A percentile compares a stretch with the other conserved stretches of the same genome.
phyloP scores from a whole-genome alignment of 2,329 filamentous ascomycete genomes.

The Fusarium palustre region DNA sequence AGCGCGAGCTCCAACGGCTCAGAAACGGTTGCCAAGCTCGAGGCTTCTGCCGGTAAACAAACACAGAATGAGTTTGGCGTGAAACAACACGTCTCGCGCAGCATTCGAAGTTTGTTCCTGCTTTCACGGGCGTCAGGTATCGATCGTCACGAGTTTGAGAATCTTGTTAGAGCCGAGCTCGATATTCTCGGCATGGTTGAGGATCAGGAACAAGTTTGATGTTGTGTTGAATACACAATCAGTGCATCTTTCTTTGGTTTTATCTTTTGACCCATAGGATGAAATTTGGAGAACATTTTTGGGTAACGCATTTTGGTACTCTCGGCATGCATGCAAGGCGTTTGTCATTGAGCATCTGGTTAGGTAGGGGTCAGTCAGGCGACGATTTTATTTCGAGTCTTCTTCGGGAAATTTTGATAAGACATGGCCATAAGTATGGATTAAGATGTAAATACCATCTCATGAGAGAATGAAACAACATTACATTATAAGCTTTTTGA shows the following conservation, averaged over 20 bases:
- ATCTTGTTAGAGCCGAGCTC: constrained; percentile 76
- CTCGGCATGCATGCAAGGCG: constrained; percentile 42
- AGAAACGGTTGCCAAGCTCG: constrained; percentile 70
- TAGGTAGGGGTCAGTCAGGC: constrained; percentile 9
- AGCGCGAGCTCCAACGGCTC: constrained; percentile 68
- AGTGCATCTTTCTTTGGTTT: background rate
- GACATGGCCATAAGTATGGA: constrained; percentile 1
- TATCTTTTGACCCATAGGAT: background rate
- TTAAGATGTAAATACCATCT: constrained; percentile 3
- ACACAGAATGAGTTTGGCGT: constrained; percentile 78
- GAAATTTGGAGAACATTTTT: constrained; percentile 1
- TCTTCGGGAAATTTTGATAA: constrained; percentile 20
- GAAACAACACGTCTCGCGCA: constrained; percentile 82
- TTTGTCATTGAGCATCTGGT: constrained; percentile 34
- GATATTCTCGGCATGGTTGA: constrained; percentile 78
- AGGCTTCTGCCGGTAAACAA: constrained; percentile 66
- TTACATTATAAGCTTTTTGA: background rate
- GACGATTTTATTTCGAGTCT: constrained; percentile 1
- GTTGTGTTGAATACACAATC: background rate
- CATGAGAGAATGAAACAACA: constrained; percentile 33
- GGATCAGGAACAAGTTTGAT: constrained; percentile 54
- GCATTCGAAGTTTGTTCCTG: constrained; percentile 80
- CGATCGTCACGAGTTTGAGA: constrained; percentile 78
- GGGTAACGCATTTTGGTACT: constrained; percentile 16
- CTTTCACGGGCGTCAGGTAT: constrained; percentile 79